A percentile compares a stretch with the other conserved stretches of the same genome.
Evolutionary conservation across 75 land plant species (phyloP).

Genomic region (Selaginella moellendorffii): DNA sequence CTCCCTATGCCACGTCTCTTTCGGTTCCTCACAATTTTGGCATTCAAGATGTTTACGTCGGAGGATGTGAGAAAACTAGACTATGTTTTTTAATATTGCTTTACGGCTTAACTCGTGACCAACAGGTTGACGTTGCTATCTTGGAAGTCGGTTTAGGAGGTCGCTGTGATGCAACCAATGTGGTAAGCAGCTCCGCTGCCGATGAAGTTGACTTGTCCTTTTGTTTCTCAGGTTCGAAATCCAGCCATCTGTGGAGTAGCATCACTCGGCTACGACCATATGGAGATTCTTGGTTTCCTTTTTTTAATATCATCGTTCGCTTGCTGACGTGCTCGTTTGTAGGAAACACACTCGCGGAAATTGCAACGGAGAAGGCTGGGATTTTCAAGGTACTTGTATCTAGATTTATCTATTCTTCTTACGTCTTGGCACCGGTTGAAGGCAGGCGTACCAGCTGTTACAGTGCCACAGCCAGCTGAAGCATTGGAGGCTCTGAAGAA

Average conservation of each 20-base stretch:
- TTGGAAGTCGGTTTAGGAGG: constrained; percentile 97
- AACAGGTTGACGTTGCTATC: constrained; percentile 91
- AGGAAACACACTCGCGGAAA: constrained; percentile 85
- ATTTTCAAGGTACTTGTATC: constrained; percentile 67
- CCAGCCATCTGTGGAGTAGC: constrained; percentile 92
- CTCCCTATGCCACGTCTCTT: constrained; percentile 74
- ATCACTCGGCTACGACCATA: constrained; percentile 95
- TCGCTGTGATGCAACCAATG: constrained; percentile 92
- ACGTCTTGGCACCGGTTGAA: too few species aligned
- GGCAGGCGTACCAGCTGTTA: constrained; percentile 77
- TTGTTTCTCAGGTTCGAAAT: constrained; percentile 46
- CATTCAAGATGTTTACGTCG: constrained; percentile 67
- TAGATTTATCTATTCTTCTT: not conserved
- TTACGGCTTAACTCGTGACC: not conserved
- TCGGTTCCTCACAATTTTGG: constrained; percentile 69
- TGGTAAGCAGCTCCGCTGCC: constrained; percentile 34
- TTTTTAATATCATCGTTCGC: too few species aligned
- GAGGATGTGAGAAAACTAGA: constrained; percentile 42
- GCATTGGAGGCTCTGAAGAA: constrained; percentile 68
- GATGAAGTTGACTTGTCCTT: not conserved
- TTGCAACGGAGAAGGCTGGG: constrained; percentile 96
- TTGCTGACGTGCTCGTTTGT: constrained; percentile 1
- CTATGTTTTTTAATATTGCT: not conserved
- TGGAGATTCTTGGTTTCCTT: constrained; percentile 90
- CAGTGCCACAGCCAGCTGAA: constrained; percentile 85